Base-by-base conservation (phyloP, 1,139 yeast species). In the Candida glucosophila region DNA sequence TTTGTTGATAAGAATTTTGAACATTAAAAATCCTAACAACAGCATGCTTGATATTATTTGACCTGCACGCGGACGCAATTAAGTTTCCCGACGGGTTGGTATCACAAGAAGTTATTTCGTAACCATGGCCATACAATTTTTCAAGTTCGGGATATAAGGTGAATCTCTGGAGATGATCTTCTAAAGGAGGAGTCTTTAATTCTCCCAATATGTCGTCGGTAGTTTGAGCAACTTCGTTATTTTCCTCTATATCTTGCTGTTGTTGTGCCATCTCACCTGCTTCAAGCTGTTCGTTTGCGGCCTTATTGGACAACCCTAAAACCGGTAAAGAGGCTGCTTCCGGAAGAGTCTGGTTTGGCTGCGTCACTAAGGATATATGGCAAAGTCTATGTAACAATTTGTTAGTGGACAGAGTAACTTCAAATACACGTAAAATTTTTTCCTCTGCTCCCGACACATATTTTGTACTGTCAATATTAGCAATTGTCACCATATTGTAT, bases 371-470 rank as follows among this genome's bases (percentile, higher is more conserved):
- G 2, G 49, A 39, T 14, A 74, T 57, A 2, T 63, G 73, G 34
- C 81, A 67, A 27, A 79, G 60, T 28, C 61, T 68, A 19, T 63
- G 50, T 26, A 92, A 53, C 31, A 85, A 52, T 22, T 61, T 55
- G 10, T 82, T 79, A 25, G 88, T 82, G 18, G 85, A 75, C 31
- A 69, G 68, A n/a, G 98, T 95, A 57, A 83, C 78, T 39, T 82
- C 90, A 47, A 92, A 92, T 2, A 86, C 83, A 36, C 99, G 65
- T 36, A 90, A 55, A 9, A 86, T 78, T 55, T 92, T 92, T 46
- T 92, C 99, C 48, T 92, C 99, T 23, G 96, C 98, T 10, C 90
- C 97, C 31, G 95, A 83, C 4, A 88, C 85, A 55, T 82, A 88
- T 33, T 70, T 61, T 1, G 80, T 63, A 22, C 65, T 54, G 12